phyloP scores from a whole-genome alignment of 257 asterid genomes.

The Solanum clarkiae region DNA sequence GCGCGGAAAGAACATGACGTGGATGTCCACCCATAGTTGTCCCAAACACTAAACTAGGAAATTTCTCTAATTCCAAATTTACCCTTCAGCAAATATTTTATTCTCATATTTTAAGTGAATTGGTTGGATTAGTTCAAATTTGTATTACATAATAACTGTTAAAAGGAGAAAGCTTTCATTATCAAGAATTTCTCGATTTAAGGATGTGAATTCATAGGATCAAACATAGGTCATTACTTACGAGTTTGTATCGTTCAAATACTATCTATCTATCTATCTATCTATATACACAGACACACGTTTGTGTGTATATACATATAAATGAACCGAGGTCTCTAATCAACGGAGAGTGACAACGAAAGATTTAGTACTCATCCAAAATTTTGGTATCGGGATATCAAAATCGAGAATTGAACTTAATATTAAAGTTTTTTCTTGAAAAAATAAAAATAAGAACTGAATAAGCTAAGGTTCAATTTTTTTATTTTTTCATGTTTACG shows the following conservation, averaged over 20 bases:
- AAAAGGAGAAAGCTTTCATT: not conserved
- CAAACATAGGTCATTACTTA: not conserved
- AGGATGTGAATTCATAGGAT: not conserved
- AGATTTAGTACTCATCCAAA: too few species aligned
- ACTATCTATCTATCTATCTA: not conserved
- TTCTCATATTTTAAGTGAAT: not conserved
- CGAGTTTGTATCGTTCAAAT: not conserved
- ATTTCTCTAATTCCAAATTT: not conserved
- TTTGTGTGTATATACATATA: not conserved
- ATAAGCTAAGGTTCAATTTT: not conserved
- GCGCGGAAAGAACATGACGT: not conserved
- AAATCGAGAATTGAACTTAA: not conserved
- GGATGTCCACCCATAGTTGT: not conserved
- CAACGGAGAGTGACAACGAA: too few species aligned
- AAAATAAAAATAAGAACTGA: not conserved
- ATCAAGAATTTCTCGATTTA: not conserved
- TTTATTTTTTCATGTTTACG: not conserved
- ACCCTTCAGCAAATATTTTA: not conserved
- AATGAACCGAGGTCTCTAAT: not conserved
- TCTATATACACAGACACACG: too few species aligned
- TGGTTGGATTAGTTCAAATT: not conserved
- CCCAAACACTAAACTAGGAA: not conserved
- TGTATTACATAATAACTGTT: not conserved
- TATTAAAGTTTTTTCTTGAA: not conserved
- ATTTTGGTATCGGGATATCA: too few species aligned